phyloP scores from a whole-genome alignment of 2,329 filamentous ascomycete genomes.

The Chaetomium olivaceum region DNA sequence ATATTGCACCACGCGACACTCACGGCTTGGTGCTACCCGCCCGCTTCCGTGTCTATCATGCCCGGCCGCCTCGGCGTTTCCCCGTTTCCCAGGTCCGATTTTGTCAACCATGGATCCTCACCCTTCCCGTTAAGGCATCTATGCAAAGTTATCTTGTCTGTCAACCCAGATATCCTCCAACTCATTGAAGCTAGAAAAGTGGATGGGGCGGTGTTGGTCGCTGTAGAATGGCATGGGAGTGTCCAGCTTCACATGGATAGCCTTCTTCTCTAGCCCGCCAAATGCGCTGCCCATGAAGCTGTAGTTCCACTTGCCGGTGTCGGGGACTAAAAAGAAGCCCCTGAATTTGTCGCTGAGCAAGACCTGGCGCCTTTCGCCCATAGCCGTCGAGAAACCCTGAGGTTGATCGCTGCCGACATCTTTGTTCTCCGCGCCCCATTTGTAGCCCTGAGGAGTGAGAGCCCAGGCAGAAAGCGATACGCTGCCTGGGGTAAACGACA shows the following conservation, averaged over 20 bases:
- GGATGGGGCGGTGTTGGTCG: constrained; percentile 84
- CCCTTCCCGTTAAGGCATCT: constrained; percentile 30
- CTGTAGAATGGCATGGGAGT: constrained; percentile 89
- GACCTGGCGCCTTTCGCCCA: constrained; percentile 95
- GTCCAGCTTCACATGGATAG: constrained; percentile 89
- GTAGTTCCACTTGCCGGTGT: constrained; percentile 92
- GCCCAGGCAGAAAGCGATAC: constrained; percentile 94
- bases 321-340: constrained; percentile 94
- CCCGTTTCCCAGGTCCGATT: background rate
- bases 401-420: constrained; percentile 91
- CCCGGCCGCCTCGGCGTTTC: constrained; percentile 7
- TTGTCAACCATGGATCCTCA: background rate
- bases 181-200: constrained; percentile 97
- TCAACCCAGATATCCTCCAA: constrained; percentile 97
- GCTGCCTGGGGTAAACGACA: constrained; percentile 94
- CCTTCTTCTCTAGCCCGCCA: constrained; percentile 83
- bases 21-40: constrained; percentile 13
- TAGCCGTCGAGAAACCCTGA: constrained; percentile 84
- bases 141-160: constrained; percentile 89
- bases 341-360: constrained; percentile 89
- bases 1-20: constrained; percentile 18
- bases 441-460: constrained; percentile 87
- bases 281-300: constrained; percentile 95
- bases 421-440: constrained; percentile 96
- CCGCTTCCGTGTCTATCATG: constrained; percentile 8